phyloP scores from a whole-genome alignment of 768 basidiomycete genomes.

The Lactifluus hygrophoroides region DNA sequence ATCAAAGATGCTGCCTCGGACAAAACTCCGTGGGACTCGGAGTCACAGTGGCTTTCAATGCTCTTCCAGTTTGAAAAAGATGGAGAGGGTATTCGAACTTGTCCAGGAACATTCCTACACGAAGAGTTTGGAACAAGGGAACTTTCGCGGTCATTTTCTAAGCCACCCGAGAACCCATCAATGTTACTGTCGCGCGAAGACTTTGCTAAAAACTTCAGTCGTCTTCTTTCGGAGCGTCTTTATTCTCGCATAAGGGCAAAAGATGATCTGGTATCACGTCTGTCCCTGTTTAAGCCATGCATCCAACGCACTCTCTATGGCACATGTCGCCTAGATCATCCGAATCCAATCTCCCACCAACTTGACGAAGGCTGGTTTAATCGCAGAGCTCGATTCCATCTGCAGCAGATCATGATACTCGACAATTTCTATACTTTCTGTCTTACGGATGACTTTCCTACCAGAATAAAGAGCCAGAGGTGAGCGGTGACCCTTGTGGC shows the following conservation, averaged over 20 bases:
- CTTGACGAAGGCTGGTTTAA: conserved; percentile 33
- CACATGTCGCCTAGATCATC: conserved; percentile 29
- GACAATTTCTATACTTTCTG: conserved; percentile 24
- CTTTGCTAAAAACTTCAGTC: not conserved
- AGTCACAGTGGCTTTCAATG: not conserved
- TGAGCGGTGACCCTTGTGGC: not conserved
- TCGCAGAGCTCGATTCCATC: conserved; percentile 34
- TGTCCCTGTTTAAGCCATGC: conserved; percentile 9
- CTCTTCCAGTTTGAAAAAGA: conserved; percentile 11
- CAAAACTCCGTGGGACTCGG: conserved; percentile 12
- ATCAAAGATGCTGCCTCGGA: conserved; percentile 4
- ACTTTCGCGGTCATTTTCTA: not conserved
- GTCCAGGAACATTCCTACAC: not conserved
- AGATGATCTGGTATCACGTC: not conserved
- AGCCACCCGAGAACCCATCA: not conserved
- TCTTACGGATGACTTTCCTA: not conserved
- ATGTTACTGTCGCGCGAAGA: not conserved
- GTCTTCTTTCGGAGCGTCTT: conserved; percentile 4
- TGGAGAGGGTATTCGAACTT: not conserved
- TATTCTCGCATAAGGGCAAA: not conserved
- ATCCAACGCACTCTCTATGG: conserved; percentile 28
- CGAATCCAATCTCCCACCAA: conserved; percentile 30
- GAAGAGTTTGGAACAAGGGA: not conserved
- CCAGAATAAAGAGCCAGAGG: conserved; percentile 1
- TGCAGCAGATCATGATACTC: conserved; percentile 44